A percentile compares a stretch with the other conserved stretches of the same genome.
Conservation (phyloP, 805 yeast genomes). For the Vanderwaltozyma polyspora region DNA sequence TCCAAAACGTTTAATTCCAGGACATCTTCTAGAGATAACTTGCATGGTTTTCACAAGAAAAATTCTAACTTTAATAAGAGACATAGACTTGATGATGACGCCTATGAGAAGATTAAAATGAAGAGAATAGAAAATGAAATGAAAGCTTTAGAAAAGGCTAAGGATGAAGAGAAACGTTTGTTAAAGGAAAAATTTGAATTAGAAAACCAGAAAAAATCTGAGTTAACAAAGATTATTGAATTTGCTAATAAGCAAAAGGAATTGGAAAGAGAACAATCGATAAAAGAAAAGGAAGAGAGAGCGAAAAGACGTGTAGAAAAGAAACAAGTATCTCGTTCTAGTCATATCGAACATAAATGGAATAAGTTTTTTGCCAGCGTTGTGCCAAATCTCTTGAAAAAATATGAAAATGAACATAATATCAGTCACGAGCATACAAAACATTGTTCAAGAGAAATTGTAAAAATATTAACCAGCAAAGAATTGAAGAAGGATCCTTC, state of each 20-base stretch:
- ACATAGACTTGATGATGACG: slow-evolving; percentile 20
- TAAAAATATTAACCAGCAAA: slow-evolving; percentile 52
- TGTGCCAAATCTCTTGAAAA: slow-evolving; percentile 70
- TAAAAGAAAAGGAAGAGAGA: slow-evolving; percentile 13
- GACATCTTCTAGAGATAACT: neutral
- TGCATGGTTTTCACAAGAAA: too few species aligned
- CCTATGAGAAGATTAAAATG: slow-evolving; percentile 23
- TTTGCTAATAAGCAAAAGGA: slow-evolving; percentile 20
- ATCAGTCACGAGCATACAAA: slow-evolving; percentile 67
- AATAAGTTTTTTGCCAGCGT: slow-evolving; percentile 47
- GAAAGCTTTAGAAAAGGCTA: slow-evolving; percentile 13
- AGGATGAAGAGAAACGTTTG: slow-evolving; percentile 15
- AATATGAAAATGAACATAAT: slow-evolving; percentile 39
- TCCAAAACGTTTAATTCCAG: slow-evolving; percentile 5
- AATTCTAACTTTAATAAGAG: too few species aligned
- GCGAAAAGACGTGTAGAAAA: slow-evolving; percentile 14
- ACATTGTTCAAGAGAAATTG: slow-evolving; percentile 70
- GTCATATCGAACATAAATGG: slow-evolving; percentile 27
- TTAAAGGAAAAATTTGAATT: slow-evolving; percentile 16
- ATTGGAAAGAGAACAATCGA: slow-evolving; percentile 11
- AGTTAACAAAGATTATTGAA: slow-evolving; percentile 9
- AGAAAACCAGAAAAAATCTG: slow-evolving; percentile 19
- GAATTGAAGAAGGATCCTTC: slow-evolving; percentile 36
- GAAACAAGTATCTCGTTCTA: slow-evolving; percentile 9
- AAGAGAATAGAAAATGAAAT: slow-evolving; percentile 18